Conservation (phyloP, 1,284 basidiomycete species). For the Puccinia hordei region DNA sequence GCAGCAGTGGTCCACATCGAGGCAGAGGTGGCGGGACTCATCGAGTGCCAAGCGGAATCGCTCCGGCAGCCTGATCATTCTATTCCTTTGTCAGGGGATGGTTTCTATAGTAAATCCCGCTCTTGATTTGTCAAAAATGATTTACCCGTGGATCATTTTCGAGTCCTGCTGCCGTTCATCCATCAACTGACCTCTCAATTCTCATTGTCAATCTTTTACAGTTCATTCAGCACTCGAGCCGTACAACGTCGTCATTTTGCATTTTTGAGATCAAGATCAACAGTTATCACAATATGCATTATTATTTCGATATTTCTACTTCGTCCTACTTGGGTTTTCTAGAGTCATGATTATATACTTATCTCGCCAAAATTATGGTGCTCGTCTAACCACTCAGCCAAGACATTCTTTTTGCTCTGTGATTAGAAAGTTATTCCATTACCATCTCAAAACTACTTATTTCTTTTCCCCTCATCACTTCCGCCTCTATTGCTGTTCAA, state of each 20-base stretch:
- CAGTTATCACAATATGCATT: conserved; percentile 28
- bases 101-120: conserved; percentile 1
- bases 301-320: conserved; percentile 27
- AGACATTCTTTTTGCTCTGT: conserved; percentile 16
- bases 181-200: not conserved
- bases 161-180: no score
- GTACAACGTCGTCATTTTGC: conserved; percentile 30
- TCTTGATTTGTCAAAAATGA: no score
- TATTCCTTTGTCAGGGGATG: conserved; percentile 12
- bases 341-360: conserved; percentile 30
- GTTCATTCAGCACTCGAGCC: conserved; percentile 19
- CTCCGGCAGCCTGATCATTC: conserved; percentile 33
- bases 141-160: no score
- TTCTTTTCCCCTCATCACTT: not conserved
- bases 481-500: no score
- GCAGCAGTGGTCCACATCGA: conserved; percentile 27
- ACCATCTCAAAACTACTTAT: not conserved
- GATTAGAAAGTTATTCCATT: conserved; percentile 25
- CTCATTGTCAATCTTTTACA: not conserved
- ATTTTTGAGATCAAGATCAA: conserved; percentile 21
- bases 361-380: conserved; percentile 18
- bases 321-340: conserved; percentile 39
- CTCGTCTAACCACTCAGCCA: conserved; percentile 13
- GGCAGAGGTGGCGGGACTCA: conserved; percentile 44
- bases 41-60: conserved; percentile 31